Conservation (phyloP, 148 eudicot genomes). For the Chenopodium formosanum region DNA sequence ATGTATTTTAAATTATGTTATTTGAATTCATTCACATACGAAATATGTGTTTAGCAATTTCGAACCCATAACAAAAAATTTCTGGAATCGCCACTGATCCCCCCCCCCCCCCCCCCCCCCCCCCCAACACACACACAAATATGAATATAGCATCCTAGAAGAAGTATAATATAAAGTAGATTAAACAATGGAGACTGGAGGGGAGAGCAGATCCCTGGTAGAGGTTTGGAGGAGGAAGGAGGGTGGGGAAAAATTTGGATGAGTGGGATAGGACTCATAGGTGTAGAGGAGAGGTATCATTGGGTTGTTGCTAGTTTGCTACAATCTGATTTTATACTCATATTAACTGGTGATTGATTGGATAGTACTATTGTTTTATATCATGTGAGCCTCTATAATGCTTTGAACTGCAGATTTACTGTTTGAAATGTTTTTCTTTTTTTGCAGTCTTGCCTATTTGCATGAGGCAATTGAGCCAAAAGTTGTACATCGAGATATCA, state of each 20-base stretch:
- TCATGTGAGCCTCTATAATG: not conserved
- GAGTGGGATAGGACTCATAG: too few species aligned
- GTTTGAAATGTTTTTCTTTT: not conserved
- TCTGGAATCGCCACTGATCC: too few species aligned
- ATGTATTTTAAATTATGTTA: too few species aligned
- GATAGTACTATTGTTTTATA: not conserved
- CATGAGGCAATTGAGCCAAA: slow-evolving; percentile 84
- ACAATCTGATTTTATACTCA: not conserved
- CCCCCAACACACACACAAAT: too few species aligned
- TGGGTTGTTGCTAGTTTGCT: not conserved
- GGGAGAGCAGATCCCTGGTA: not conserved
- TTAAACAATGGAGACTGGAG: not conserved
- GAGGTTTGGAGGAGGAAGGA: not conserved
- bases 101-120: too few species aligned
- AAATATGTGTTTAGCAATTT: too few species aligned
- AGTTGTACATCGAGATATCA: slow-evolving; percentile 78
- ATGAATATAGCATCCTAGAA: not conserved
- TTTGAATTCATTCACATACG: too few species aligned
- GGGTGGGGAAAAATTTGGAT: not conserved
- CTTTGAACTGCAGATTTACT: not conserved
- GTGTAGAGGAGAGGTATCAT: too few species aligned
- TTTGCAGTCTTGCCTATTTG: slow-evolving; percentile 65
- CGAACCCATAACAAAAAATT: too few species aligned
- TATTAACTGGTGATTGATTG: not conserved
- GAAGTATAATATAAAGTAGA: not conserved